Base-by-base conservation (phyloP, 2,329 filamentous ascomycete species). In the Diaporthe velutina region DNA sequence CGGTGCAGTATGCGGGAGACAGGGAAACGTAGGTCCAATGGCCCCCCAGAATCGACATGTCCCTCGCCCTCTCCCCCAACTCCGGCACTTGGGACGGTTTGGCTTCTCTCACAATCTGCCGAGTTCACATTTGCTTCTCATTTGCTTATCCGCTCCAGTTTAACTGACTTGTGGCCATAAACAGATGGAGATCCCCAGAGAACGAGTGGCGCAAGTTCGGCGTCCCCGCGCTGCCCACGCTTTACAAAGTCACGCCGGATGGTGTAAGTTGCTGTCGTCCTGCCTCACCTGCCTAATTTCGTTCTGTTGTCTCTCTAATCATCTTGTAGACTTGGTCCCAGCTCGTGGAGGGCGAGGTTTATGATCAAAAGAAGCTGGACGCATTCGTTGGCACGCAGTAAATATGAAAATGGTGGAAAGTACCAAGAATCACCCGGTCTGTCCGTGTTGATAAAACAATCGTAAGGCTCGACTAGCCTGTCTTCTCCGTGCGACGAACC, bases 161-260 rank as follows among this genome's bases (percentile, higher is more conserved):
- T 52, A 45, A 52, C 67, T 74, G 22, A 71, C 33, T 9, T 8
- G 10, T 10, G 57, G 71, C 54, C 74, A 17, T 22, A n/a, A 22
- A 48, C 40, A 81, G 79, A 42, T 81, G 80, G 79, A 76, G 76
- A 52, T 75, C 76, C 1, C 38, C 68, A 0, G 75, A 79, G 17
- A 80, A 80, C 74, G 74, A 74, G 13, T 81, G 79, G 79, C 77
- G 74, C 42, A 66, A 78, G 60, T 81, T 79, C 55, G 76, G 73
- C 4, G 77, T 80, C 3, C 79, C 77, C 17, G 74, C 77, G 25
- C 70, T 81, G 58, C 79, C 80, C 3, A 81, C 79, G 4, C 40
- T 81, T 22, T 77, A 79, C 30, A 81, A 80, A 33, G 76, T 80
- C 30, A 79, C 76, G 9, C 71, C 71, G 13, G 76, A 77, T 30